Conservation (phyloP, 106 monocot genomes). For the Apostasia shenzhenica region DNA sequence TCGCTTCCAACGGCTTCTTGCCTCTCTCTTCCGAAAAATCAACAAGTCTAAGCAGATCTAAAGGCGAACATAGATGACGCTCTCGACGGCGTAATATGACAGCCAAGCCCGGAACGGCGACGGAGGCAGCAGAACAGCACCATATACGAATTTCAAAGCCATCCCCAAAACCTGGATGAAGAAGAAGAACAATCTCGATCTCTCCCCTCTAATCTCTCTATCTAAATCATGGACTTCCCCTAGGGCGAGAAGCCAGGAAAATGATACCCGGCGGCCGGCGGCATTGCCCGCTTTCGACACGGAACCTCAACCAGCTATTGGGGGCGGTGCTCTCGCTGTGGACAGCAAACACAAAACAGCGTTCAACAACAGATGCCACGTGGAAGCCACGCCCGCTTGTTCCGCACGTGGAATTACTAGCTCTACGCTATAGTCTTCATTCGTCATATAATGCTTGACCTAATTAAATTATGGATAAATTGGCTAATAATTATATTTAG, state of each 20-base stretch:
- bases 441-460: too few species aligned
- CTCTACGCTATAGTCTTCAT: too few species aligned
- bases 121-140: background rate
- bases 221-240: background rate
- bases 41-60: background rate
- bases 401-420: too few species aligned
- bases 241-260: background rate
- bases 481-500: too few species aligned
- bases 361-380: too few species aligned
- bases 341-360: too few species aligned
- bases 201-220: background rate
- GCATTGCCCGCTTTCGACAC: background rate
- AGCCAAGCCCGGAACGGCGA: background rate
- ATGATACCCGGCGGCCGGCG: background rate
- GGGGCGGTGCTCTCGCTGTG: too few species aligned
- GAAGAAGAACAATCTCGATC: background rate
- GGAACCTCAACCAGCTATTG: background rate
- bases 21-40: background rate
- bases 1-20: background rate
- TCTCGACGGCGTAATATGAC: background rate
- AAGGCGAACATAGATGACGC: background rate
- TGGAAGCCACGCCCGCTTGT: too few species aligned
- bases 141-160: background rate
- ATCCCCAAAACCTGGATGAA: background rate
- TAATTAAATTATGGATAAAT: too few species aligned